A percentile compares a stretch with the other conserved stretches of the same genome.
phyloP scores from a whole-genome alignment of 805 yeast species.

The Myxozyma mucilagina region DNA sequence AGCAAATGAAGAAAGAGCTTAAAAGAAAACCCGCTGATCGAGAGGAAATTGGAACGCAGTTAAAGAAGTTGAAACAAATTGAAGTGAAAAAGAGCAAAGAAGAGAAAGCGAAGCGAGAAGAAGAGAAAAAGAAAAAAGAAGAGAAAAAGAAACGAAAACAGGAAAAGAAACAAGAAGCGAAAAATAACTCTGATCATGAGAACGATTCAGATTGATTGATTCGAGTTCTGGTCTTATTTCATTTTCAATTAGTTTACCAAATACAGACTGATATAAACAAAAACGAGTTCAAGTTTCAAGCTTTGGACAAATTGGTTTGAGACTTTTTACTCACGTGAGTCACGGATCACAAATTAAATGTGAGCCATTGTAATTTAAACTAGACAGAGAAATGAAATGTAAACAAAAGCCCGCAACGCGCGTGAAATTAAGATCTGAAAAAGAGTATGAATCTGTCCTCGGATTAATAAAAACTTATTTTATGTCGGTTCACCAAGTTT shows the following conservation, averaged over 20 bases:
- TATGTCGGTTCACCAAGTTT: too few species aligned
- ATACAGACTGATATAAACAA: neutral
- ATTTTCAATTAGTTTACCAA: neutral
- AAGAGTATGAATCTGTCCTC: too few species aligned
- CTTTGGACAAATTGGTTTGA: too few species aligned
- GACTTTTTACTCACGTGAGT: too few species aligned
- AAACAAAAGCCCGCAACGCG: too few species aligned
- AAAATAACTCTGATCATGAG: neutral
- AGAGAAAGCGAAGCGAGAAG: neutral
- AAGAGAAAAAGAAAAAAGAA: neutral
- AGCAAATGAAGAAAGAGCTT: constrained; percentile 49
- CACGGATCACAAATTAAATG: too few species aligned
- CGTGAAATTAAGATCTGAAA: too few species aligned
- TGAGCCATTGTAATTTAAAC: too few species aligned
- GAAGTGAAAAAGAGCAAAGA: constrained; percentile 5
- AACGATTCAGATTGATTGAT: neutral
- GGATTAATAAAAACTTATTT: too few species aligned
- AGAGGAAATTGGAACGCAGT: constrained; percentile 49
- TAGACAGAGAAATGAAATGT: too few species aligned
- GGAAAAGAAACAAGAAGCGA: neutral
- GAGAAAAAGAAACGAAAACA: constrained; percentile 6
- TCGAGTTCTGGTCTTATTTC: too few species aligned
- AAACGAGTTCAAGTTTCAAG: neutral
- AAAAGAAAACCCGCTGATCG: constrained; percentile 55
- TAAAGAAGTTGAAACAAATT: constrained; percentile 12